Base-by-base conservation (phyloP, 805 yeast species). In the Candida ulmi region DNA sequence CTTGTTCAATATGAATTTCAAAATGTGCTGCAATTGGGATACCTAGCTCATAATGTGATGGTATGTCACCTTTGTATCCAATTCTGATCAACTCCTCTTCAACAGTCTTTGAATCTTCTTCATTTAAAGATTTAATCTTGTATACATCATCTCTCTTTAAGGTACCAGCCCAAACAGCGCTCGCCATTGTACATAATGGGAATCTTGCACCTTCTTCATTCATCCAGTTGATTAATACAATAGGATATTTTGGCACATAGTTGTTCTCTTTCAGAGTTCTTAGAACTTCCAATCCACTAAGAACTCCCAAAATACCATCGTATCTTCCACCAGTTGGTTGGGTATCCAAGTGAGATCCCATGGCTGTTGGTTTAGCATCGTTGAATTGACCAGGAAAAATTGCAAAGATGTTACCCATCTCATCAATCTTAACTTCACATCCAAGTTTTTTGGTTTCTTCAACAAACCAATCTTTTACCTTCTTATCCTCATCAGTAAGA, bases 201-300 rank as follows among this genome's bases (percentile, higher is more conserved):
- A 80, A 82, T 37, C 90, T 61, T 0, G 88, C 88, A 41, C 90
- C 90, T 62, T 82, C 90, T 54, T 82, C 90, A 52, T 82, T 82
- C 57, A 80, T 78, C 90, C 90, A 82, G 51, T 76, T 69, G 30
- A 82, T 69, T 5, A 78, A 68, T 6, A 81, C 78, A 40, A 82
- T 71, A 8, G 88, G 88, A 45, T 67, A 80, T 39, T 77, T 71
- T n/a, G 90, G 86, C 11, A 63, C 66, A 50, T 61, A 71, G 32
- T 68, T 63, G 55, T 77, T 75, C 15, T 76, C 85, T 42, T 77
- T 74, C 52, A 82, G 60, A 4, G 87, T 80, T 44, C 86, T 64
- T 48, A 82, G 58, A 5, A 82, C 78, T 58, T 82, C 87, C 34
- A 82, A 61, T 1, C 86, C 88, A 9, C 81, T 60, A 33, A 80